Evolutionary conservation across 805 yeast genomes (phyloP).

Genomic region (Saturnispora dispora): DNA sequence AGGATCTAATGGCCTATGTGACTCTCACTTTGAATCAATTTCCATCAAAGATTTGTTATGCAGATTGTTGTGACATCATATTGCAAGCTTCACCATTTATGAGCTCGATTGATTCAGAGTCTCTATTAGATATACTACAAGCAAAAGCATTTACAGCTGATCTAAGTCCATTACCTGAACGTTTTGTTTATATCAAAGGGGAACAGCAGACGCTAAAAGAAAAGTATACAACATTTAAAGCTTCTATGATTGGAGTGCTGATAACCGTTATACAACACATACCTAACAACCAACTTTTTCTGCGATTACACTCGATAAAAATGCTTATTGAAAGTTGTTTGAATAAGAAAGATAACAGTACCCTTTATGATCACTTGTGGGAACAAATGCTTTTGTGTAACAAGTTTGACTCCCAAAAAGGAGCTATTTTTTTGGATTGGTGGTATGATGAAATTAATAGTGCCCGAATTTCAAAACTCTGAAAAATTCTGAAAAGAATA

Average conservation of each 20-base stretch:
- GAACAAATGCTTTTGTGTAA: conserved; percentile 39
- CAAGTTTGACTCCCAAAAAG: conserved; percentile 47
- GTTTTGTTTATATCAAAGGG: conserved; percentile 7
- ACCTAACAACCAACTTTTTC: conserved; percentile 32
- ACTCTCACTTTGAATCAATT: conserved; percentile 36
- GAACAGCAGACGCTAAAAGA: conserved; percentile 17
- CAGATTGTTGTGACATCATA: conserved; percentile 52
- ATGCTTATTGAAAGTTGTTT: conserved; percentile 24
- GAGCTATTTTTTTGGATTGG: conserved; percentile 49
- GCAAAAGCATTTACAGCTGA: conserved; percentile 4
- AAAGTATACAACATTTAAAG: conserved; percentile 24
- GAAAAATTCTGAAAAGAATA: neutral
- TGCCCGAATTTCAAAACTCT: conserved; percentile 10
- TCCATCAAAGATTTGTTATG: conserved; percentile 43
- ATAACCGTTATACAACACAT: conserved; percentile 46
- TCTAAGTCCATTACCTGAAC: conserved; percentile 9
- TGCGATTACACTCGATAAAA: conserved; percentile 42
- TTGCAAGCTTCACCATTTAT: neutral
- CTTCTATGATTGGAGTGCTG: conserved; percentile 39
- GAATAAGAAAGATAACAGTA: conserved; percentile 28
- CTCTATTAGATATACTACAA: conserved; percentile 7
- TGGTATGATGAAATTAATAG: conserved; percentile 42
- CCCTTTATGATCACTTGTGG: conserved; percentile 40
- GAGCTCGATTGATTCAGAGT: neutral
- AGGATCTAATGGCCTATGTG: neutral